Evolutionary conservation across 2,329 filamentous ascomycete genomes (phyloP), one percentile per base, ranked within the genome.

Genomic region (Kalmusia sp.): DNA sequence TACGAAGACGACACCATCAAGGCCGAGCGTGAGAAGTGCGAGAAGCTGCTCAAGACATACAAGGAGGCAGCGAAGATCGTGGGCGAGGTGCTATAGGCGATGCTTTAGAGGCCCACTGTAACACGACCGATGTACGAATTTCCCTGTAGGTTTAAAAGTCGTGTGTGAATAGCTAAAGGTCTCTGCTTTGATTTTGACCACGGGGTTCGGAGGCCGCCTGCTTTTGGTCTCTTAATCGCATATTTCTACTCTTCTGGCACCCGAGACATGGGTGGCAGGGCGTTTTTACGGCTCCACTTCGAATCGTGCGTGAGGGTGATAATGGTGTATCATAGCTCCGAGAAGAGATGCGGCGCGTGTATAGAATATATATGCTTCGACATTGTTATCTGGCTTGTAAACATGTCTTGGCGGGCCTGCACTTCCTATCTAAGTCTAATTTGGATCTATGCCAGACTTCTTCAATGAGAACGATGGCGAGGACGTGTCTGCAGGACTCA

Each of bases 1-100:
- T 98, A 99, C 76, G 95, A 99, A 76, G 95, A 99, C 70, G 95
- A 99, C 71, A 91, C 87, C 19, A 93, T 99, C 73, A 97, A 98
- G 84, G 93, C 92, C 70, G 93, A 98, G 79, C 87, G 93, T 58
- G 93, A 98, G 80, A 99, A 99, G 84, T 99, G 95, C 78, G 95
- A 99, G 82, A 95, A 92, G 75, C 82, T 99, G 62, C 84, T 98
- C 58, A 87, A 90, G 73, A 99, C 95, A 17, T 99, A 99, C 80
- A 92, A 92, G 70, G 95, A 99, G 80, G 95, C 95, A 17, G 92
- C 93, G 58, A 97, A 96, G 83, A 99, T 99, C 73, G 93, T 99
- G 59, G 92, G 95, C 55, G 95, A 99, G 78, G 95, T 99, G 46
- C 62, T 74, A 63, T 74, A 71, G 64, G 50, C 57, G 35, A 33